A percentile compares a stretch with the other conserved stretches of the same genome.
These are phyloP conservation scores for Vinca minor DNA, from an alignment of 257 asterid genomes.

Conservation along the genomic window DNA sequence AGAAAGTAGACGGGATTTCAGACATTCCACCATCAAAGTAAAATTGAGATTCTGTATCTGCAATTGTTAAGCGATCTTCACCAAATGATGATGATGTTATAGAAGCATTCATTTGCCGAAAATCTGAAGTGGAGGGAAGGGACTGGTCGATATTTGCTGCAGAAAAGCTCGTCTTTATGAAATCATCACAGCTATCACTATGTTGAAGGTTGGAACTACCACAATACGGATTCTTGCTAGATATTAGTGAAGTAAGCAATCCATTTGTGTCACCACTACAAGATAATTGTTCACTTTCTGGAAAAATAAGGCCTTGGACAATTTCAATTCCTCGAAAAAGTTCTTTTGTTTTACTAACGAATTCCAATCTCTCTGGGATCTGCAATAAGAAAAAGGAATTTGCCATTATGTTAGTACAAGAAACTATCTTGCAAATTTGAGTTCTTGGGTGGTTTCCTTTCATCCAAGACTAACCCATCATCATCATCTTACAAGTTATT, in stretches of 20 bases:
- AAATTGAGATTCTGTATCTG: slow-evolving; percentile 13
- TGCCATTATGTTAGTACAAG: not conserved
- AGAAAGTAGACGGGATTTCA: slow-evolving; percentile 13
- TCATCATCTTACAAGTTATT: too few species aligned
- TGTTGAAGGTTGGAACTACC: slow-evolving; percentile 14
- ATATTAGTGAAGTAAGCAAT: too few species aligned
- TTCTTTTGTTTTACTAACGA: slow-evolving; percentile 43
- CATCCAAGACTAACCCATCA: too few species aligned
- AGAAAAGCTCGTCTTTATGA: slow-evolving; percentile 23
- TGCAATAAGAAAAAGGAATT: slow-evolving; percentile 22
- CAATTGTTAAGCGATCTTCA: slow-evolving; percentile 21
- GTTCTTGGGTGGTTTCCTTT: not conserved
- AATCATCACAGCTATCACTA: slow-evolving; percentile 20
- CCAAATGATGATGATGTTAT: slow-evolving; percentile 15
- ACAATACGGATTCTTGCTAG: slow-evolving; percentile 18
- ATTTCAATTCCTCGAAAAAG: slow-evolving; percentile 37
- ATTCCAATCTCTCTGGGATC: slow-evolving; percentile 49
- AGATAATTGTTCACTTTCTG: slow-evolving; percentile 20
- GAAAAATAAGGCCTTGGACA: slow-evolving; percentile 12
- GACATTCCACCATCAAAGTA: slow-evolving; percentile 2
- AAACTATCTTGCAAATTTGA: too few species aligned
- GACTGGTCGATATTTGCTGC: slow-evolving; percentile 21
- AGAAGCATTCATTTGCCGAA: too few species aligned
- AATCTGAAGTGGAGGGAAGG: too few species aligned
- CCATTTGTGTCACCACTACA: slow-evolving; percentile 22